Evolutionary conservation across 305 asterid species (phyloP).

Genomic region (Stenogyne calaminthoides): DNA sequence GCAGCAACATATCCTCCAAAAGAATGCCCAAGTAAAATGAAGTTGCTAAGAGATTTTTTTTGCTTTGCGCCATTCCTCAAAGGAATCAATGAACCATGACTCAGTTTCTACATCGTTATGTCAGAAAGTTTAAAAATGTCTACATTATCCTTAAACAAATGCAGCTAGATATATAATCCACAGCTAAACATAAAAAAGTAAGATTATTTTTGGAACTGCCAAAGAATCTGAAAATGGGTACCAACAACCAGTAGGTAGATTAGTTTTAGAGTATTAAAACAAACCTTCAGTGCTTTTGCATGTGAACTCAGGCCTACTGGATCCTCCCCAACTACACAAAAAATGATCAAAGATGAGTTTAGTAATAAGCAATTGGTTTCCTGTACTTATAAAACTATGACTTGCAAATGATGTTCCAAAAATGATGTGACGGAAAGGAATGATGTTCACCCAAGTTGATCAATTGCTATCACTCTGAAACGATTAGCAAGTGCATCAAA

Average conservation of each 20-base stretch:
- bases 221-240: constrained; percentile 8
- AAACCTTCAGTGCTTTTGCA: constrained; percentile 94
- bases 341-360: constrained; percentile 24
- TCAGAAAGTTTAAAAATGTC: constrained; percentile 11
- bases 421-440: not conserved
- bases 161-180: not conserved
- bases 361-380: constrained; percentile 8
- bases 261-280: constrained; percentile 19
- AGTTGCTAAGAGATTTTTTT: constrained; percentile 75
- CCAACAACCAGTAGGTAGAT: not conserved
- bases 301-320: constrained; percentile 89
- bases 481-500: constrained; percentile 73
- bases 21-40: constrained; percentile 90
- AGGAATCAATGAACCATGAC: constrained; percentile 87
- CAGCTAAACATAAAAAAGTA: not conserved
- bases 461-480: constrained; percentile 80
- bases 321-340: constrained; percentile 92
- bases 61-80: constrained; percentile 92
- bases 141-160: not conserved
- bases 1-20: constrained; percentile 92
- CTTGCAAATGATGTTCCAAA: not conserved
- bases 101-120: constrained; percentile 66
- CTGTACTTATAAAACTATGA: not conserved
- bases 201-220: not conserved
- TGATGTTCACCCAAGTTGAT: constrained; percentile 81